phyloP scores from a whole-genome alignment of 192 early-diverging fungal species.

The Podila epicladia region DNA sequence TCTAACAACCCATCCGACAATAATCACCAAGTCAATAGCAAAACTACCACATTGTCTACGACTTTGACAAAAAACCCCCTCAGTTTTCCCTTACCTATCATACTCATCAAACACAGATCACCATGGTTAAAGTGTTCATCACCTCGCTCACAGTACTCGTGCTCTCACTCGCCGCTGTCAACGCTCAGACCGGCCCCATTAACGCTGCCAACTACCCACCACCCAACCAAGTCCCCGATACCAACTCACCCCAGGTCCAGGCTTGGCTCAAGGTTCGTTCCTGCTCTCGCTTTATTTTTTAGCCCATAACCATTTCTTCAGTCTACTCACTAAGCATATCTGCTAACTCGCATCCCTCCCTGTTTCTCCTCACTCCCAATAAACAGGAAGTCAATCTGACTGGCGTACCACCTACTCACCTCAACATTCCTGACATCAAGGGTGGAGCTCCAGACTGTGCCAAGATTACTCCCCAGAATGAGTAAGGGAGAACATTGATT shows the following conservation, averaged over 20 bases:
- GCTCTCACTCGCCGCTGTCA: constrained; percentile 15
- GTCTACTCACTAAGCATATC: constrained; percentile 70
- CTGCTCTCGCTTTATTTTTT: too few species aligned
- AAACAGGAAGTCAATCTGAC: constrained; percentile 50
- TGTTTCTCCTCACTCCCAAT: constrained; percentile 10
- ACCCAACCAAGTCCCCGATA: constrained; percentile 19
- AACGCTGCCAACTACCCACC: constrained; percentile 40
- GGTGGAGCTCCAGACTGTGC: constrained; percentile 62
- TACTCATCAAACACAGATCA: too few species aligned
- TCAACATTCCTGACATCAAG: constrained; percentile 79
- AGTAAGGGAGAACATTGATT: not conserved
- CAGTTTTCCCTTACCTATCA: not conserved
- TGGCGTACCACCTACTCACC: constrained; percentile 54
- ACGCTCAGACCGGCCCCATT: constrained; percentile 12
- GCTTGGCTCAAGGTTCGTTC: constrained; percentile 35
- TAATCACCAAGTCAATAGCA: not conserved
- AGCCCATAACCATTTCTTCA: constrained; percentile 46
- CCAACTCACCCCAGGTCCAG: constrained; percentile 45
- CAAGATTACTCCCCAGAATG: not conserved
- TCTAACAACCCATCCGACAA: not conserved
- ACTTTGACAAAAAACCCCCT: not conserved
- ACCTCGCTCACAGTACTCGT: constrained; percentile 7
- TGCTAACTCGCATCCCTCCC: constrained; percentile 33
- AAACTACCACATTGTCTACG: not conserved
- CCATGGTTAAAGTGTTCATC: not conserved